Evolutionary conservation across 2,329 filamentous ascomycete genomes (phyloP), one percentile per base, ranked within the genome.

Genomic region (Pseudopyricularia javanii): DNA sequence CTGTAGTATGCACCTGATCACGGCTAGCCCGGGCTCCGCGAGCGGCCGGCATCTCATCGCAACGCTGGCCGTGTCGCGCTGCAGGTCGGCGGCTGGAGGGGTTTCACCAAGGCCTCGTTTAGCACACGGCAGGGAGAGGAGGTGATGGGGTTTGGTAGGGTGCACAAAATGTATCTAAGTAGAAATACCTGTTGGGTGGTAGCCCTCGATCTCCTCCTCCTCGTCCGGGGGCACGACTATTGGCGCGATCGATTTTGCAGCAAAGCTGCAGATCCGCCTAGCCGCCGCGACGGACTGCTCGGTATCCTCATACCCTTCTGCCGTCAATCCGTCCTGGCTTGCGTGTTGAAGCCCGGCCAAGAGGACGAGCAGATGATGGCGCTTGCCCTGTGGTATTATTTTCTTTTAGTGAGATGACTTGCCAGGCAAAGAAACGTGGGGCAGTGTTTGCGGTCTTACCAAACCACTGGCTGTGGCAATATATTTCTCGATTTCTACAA

Each of bases 21-120:
- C 47, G 8, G 53, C 34, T 17, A 64, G 33, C 2, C 56, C 60
- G 12, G 54, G 45, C n/a, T 48, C 53, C 7, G 59, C 57, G 2
- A 56, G n/a, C 0, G 49, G 34, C 12, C 33, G 53, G 30, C 58
- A 58, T 32, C 56, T 53, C 1, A 17, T n/a, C 11, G 20, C 15
- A 11, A 55, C 40, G 7, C 28, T 33, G 11, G n/a, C 30, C 12
- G 26, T n/a, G 17, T 52, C 50, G 22, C 28, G 12, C 7, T 34
- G 28, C 26, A 40, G 15, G 30, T 52, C 50, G 35, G 28, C 50
- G 17, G 28, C 50, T 52, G 28, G 3, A 17, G 6, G 9, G 12
- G 14, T 33, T 12, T 33, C 32, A 33, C 12, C 32, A 12, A 33
- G 28, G 2, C 32, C 2, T 12, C 1, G 4, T 5, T 30, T 6